These are phyloP conservation scores for Euphorbia celastroides DNA, from an alignment of 441 rosid genomes.

Conservation along the genomic window DNA sequence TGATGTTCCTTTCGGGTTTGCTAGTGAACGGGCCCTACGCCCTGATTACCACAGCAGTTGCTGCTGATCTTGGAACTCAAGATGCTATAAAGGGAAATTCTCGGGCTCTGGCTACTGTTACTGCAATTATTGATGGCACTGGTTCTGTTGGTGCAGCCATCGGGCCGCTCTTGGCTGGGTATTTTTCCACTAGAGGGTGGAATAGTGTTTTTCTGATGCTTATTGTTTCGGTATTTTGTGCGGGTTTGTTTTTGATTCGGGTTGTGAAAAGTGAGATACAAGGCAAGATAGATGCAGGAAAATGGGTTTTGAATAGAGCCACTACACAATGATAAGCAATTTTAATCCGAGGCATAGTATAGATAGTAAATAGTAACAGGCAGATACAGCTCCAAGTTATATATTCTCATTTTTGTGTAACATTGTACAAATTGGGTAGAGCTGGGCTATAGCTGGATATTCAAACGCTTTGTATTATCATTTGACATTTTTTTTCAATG, in stretches of 20 bases:
- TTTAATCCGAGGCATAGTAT: not conserved
- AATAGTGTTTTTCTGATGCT: constrained; percentile 82
- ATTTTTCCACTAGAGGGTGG: constrained; percentile 75
- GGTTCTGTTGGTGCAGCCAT: constrained; percentile 92
- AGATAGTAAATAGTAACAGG: not conserved
- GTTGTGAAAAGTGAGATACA: constrained; percentile 57
- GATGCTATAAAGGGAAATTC: constrained; percentile 61
- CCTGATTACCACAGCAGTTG: constrained; percentile 84
- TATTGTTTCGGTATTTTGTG: constrained; percentile 47
- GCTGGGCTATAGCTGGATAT: too few relatives aligned
- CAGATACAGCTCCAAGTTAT: constrained; percentile 1
- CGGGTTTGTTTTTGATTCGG: constrained; percentile 53
- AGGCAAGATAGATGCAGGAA: constrained; percentile 30
- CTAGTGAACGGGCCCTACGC: constrained; percentile 86
- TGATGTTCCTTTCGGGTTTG: constrained; percentile 81
- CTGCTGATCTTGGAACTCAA: constrained; percentile 94
- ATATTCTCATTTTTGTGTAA: too few relatives aligned
- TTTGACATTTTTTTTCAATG: too few relatives aligned
- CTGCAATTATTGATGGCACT: constrained; percentile 90
- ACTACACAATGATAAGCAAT: constrained; percentile 14
- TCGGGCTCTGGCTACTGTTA: constrained; percentile 80
- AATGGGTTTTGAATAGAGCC: constrained; percentile 23
- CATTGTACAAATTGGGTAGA: too few relatives aligned
- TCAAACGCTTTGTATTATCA: too few relatives aligned
- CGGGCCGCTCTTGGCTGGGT: constrained; percentile 82